Conservation (phyloP, 345 rosid species). For the Pugionium cornutum region DNA sequence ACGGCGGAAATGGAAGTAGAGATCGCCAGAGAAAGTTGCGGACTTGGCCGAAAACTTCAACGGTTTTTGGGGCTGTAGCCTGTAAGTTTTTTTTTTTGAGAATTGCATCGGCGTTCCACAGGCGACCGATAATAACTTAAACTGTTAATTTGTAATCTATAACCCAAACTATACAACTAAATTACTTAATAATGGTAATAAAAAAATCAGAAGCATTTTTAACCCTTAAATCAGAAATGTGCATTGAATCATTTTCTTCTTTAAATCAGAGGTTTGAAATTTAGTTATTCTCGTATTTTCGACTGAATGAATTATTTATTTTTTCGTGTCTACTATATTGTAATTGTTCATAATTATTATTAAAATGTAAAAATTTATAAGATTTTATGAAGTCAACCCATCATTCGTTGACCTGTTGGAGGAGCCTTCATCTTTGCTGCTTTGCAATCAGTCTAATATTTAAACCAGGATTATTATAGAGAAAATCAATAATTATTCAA, state of each 20-base stretch:
- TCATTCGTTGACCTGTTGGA: constrained; percentile 34
- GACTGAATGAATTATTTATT: neutral
- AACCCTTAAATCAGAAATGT: neutral
- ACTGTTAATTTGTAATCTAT: constrained; percentile 23
- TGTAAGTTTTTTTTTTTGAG: constrained; percentile 11
- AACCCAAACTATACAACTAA: constrained; percentile 19
- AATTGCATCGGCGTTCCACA: constrained; percentile 23
- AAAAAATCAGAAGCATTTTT: constrained; percentile 5
- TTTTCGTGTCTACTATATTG: neutral
- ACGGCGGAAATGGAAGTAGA: constrained; percentile 26
- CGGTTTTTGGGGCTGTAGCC: constrained; percentile 34
- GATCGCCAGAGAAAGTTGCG: constrained; percentile 31
- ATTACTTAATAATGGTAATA: constrained; percentile 11
- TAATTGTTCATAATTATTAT: no score
- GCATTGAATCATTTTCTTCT: neutral
- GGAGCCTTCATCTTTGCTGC: constrained; percentile 37
- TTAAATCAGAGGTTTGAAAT: neutral
- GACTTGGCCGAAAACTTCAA: constrained; percentile 48
- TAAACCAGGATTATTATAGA: neutral
- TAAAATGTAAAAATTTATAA: no score
- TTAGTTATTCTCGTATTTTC: neutral
- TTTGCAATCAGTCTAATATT: neutral
- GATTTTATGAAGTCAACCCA: constrained; percentile 29
- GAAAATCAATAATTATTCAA: no score
- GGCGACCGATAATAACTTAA: constrained; percentile 8